Evolutionary conservation across 179 eudicot species (phyloP).

Genomic region (Spinacia oleracea): DNA sequence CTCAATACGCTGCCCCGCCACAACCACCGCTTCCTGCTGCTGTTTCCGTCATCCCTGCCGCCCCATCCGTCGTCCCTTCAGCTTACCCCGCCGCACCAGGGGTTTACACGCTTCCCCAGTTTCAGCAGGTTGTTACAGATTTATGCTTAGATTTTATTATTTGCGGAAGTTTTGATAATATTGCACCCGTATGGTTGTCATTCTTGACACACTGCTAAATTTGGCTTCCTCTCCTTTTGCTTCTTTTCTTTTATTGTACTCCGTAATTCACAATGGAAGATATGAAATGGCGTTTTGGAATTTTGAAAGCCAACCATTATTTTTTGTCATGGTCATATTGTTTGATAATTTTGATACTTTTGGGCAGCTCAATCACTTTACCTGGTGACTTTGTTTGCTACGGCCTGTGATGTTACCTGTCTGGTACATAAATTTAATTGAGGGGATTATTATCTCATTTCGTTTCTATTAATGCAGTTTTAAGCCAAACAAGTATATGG

Average conservation of each 20-base stretch:
- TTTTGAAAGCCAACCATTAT: background rate
- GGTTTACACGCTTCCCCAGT: slow-evolving; percentile 45
- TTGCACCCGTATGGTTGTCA: background rate
- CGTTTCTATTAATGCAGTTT: background rate
- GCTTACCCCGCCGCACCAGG: slow-evolving; percentile 37
- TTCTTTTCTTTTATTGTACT: background rate
- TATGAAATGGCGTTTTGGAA: background rate
- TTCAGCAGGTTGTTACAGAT: slow-evolving; percentile 33
- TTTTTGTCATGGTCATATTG: background rate
- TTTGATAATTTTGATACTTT: background rate
- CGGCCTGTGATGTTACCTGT: background rate
- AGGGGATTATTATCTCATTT: too few relatives aligned
- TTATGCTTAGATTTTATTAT: background rate
- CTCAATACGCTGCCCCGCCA: slow-evolving; percentile 51
- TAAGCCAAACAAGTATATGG: background rate
- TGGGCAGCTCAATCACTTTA: background rate
- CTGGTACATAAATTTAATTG: background rate
- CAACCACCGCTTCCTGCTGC: slow-evolving; percentile 34
- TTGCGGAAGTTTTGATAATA: background rate
- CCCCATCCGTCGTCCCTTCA: slow-evolving; percentile 32
- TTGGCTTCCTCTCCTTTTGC: background rate
- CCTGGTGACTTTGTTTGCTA: background rate
- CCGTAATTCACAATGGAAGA: background rate
- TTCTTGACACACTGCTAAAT: background rate
- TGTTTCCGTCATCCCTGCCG: slow-evolving; percentile 26